Conservation (phyloP, 257 asterid species). For the Rubia yunnanensis region DNA sequence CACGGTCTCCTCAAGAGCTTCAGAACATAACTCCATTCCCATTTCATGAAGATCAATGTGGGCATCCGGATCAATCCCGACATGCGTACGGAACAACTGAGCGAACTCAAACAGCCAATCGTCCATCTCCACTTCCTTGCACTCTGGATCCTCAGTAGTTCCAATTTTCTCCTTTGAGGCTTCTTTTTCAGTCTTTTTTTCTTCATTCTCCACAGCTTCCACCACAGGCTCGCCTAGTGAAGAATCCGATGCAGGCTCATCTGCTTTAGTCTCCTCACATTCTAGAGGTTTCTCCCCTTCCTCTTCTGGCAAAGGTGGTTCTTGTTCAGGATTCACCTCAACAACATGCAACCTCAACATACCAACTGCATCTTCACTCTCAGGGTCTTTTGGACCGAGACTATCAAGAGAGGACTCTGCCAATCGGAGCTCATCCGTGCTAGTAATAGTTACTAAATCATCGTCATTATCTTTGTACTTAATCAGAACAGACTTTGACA, state of each 20-base stretch:
- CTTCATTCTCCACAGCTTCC: conserved; percentile 47
- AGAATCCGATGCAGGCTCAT: conserved; percentile 41
- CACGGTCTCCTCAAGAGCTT: conserved; percentile 89
- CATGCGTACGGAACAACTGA: conserved; percentile 82
- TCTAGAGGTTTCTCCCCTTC: conserved; percentile 66
- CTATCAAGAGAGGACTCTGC: conserved; percentile 65
- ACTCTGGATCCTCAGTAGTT: conserved; percentile 47
- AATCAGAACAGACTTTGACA: conserved; percentile 73
- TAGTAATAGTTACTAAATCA: conserved; percentile 81
- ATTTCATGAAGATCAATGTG: conserved; percentile 90
- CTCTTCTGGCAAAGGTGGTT: conserved; percentile 61
- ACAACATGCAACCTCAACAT: conserved; percentile 78
- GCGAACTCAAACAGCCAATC: conserved; percentile 98
- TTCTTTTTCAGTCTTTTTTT: conserved; percentile 32
- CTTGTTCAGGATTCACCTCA: conserved; percentile 95
- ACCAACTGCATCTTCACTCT: conserved; percentile 38
- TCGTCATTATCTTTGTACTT: conserved; percentile 79
- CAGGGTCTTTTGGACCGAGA: conserved; percentile 37
- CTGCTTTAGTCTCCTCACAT: conserved; percentile 34
- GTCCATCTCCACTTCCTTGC: conserved; percentile 94
- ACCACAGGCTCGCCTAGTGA: conserved; percentile 37
- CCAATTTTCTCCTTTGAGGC: conserved; percentile 37
- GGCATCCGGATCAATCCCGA: conserved; percentile 91
- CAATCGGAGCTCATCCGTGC: conserved; percentile 59
- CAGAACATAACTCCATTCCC: conserved; percentile 98